Base-by-base conservation (phyloP, 495 filamentous ascomycete species). In the Penicillium verhagenii region DNA sequence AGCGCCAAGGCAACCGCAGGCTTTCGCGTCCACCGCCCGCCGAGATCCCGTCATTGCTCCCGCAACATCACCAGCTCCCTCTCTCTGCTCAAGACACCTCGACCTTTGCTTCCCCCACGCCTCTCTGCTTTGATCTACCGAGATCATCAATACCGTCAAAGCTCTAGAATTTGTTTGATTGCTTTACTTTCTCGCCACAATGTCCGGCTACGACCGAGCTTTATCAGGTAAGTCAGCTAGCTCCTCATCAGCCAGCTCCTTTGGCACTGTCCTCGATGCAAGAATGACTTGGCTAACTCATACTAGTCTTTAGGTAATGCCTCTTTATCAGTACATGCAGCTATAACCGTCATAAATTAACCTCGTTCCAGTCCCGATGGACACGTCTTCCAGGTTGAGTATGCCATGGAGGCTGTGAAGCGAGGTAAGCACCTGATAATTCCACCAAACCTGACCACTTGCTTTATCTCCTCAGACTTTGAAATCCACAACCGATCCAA, bases 381-480 rank as follows among this genome's bases (percentile, higher is more conserved):
- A 73, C 94, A 98, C 78, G 93, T 98, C 62, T 97, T 98, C 81
- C 94, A 98, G 73, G 94, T 98, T 64, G 94, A 98, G 80, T 98
- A 98, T 82, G 94, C 94, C 53, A 88, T 96, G 57, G 94, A 98
- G 80, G 94, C 94, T 51, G 94, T 98, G 53, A 98, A 98, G 78
- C 77, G 94, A 90, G 94, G 92, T 95, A 81, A 51, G 63, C 19
- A 11, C 37, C 47, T 20, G 14, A 64, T 18, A 31, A 52, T 33
- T 37, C 47, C 48, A 49, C 16, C 35, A 48, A 37, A 14, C 20
- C 43, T 20, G 31, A 31, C 44, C 48, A 26, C 51, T 24, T 42
- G 37, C 46, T 23, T 28, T 35, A 43, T 24, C 16, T 4, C 45
- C 3, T 14, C 7, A 2, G 33, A 3, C 14, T 5, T 52, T 47